Evolutionary conservation across 495 filamentous ascomycete species (phyloP).

Genomic region (Paragyromitra xinjiangensis): DNA sequence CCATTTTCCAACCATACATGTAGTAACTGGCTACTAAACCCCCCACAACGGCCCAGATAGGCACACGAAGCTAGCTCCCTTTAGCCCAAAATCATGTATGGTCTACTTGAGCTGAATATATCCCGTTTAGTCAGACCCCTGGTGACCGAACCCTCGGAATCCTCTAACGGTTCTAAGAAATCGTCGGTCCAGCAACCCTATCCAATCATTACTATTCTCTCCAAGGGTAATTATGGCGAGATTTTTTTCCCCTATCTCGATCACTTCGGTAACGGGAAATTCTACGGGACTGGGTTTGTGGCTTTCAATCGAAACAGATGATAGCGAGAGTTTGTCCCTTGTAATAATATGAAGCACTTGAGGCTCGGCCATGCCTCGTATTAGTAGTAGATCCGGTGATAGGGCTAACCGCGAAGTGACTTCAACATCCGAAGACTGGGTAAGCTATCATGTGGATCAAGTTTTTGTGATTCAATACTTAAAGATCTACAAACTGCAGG

Average conservation of each 20-base stretch:
- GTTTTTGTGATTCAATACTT: not conserved
- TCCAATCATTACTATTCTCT: conserved; percentile 19
- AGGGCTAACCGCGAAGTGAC: not conserved
- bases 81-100: conserved; percentile 19
- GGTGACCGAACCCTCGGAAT: conserved; percentile 29
- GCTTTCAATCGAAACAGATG: conserved; percentile 7
- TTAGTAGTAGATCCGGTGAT: conserved; percentile 6
- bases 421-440: not conserved
- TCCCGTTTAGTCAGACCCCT: conserved; percentile 25
- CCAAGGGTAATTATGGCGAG: not conserved
- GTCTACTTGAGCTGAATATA: conserved; percentile 22
- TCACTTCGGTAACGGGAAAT: not conserved
- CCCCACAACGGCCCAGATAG: conserved; percentile 31
- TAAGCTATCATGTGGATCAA: not conserved
- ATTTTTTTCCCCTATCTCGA: not conserved
- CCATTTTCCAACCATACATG: conserved; percentile 25
- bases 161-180: conserved; percentile 24
- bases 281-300: not conserved
- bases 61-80: conserved; percentile 14
- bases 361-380: not conserved
- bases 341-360: conserved; percentile 5
- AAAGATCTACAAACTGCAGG: conserved; percentile 8
- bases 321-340: not conserved
- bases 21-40: not conserved
- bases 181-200: conserved; percentile 6